Base-by-base conservation (phyloP, 257 asterid genomes). In the Przewalskia tangutica region DNA sequence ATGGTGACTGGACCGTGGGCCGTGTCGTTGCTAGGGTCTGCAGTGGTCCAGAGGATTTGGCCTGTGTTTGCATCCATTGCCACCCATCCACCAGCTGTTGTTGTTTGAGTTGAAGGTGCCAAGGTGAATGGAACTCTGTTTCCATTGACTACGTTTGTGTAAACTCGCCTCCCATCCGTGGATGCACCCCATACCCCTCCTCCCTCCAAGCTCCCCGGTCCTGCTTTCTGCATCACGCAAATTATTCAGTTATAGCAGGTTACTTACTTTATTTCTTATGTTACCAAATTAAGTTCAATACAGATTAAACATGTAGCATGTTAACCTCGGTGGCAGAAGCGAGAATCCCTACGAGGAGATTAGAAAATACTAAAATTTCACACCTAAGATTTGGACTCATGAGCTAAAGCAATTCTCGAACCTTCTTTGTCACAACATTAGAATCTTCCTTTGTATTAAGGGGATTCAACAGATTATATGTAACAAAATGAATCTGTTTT, bases 171-270 rank as follows among this genome's bases (percentile, higher is more conserved):
- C 12, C 97, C 97, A 14, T 91, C 98, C 0, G 91, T 90, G 10
- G 96, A 95, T 7, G 95, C 96, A 1, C 97, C 97, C 97, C 98
- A 92, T 73, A 90, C 82, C 7, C 95, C 97, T 42, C 97, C 97
- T 67, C 97, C 97, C 83, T 89, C 90, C 16, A 65, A 18, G 54
- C 89, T 48, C 59, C 98, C 96, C 0, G 98, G 97, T 0, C 97
- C 97, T 1, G 97, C 95, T 79, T 46, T 80, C 97, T 91, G 71
- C 62, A 18, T 7, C 32, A 48, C 10, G 5, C 38, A 12, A 27
- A 84, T 68, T n/a, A 42, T n/a, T 9, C 17, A 42, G 10, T n/a
- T 42, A 40, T 67, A 17, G 16, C 14, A n/a, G 16, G 7, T 67
- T 4, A 67, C 16, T 8, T 66, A 7, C 32, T 38, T 67, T 38